Evolutionary conservation across 345 rosid species (phyloP).

Genomic region (Reutealis trisperma): DNA sequence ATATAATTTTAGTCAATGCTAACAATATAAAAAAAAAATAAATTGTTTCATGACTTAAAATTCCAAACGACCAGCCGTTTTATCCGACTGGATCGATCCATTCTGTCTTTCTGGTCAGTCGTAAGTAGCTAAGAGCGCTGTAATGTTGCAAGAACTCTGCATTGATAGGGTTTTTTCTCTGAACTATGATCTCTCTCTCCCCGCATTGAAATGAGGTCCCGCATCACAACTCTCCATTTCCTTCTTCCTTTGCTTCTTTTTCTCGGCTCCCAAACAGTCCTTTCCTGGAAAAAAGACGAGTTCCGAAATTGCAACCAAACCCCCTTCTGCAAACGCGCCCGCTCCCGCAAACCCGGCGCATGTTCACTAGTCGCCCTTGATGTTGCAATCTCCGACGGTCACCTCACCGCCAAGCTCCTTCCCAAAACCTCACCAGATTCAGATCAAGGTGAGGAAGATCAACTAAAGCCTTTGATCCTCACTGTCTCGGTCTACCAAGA

Average conservation of each 20-base stretch:
- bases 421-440: conserved; percentile 31
- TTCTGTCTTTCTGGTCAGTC: background rate
- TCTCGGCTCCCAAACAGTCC: conserved; percentile 41
- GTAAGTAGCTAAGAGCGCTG: background rate
- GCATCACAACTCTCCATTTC: conserved; percentile 31
- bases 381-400: conserved; percentile 68
- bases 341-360: conserved; percentile 69
- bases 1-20: no score
- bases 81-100: background rate
- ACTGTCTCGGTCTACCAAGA: conserved; percentile 68
- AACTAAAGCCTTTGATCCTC: conserved; percentile 60
- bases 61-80: conserved; percentile 1
- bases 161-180: conserved; percentile 4
- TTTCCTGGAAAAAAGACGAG: conserved; percentile 94
- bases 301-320: conserved; percentile 90
- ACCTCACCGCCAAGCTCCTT: conserved; percentile 71
- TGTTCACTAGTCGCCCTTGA: conserved; percentile 50
- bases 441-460: conserved; percentile 31
- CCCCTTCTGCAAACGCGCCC: conserved; percentile 96
- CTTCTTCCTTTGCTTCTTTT: conserved; percentile 41
- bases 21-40: no score
- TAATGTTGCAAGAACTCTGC: background rate
- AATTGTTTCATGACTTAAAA: no score
- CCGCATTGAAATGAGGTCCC: background rate
- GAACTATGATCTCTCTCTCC: background rate